phyloP scores from a whole-genome alignment of 306 rosid species.

The Dryas alaskensis region DNA sequence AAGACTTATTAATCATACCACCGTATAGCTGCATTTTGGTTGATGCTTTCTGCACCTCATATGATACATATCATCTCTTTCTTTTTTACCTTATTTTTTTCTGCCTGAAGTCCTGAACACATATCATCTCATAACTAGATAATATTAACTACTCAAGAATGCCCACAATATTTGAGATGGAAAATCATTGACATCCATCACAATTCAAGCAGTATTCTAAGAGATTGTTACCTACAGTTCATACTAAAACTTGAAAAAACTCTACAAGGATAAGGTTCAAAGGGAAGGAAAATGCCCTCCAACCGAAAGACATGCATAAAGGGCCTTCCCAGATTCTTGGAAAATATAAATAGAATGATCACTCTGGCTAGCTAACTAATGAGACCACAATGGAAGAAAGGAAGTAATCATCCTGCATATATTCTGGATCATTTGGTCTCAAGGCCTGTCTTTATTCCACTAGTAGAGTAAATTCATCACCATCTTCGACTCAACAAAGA shows the following conservation, averaged over 20 bases:
- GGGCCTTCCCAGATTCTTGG: neutral
- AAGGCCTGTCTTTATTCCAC: neutral
- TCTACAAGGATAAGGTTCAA: neutral
- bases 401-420: neutral
- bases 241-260: neutral
- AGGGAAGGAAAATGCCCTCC: neutral
- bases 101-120: neutral
- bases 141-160: neutral
- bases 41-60: neutral
- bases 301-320: neutral
- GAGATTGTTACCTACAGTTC: neutral
- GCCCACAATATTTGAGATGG: neutral
- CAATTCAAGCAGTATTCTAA: neutral
- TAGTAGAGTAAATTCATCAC: neutral
- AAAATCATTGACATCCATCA: neutral
- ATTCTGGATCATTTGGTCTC: neutral
- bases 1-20: neutral
- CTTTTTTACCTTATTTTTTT: neutral
- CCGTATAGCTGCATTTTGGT: neutral
- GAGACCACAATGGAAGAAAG: neutral
- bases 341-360: neutral
- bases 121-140: neutral
- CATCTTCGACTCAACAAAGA: slow-evolving; percentile 8
- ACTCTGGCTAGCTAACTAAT: neutral
- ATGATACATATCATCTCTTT: neutral